These are phyloP conservation scores for Arxiozyma heterogenica DNA, from an alignment of 1,139 yeast species.

Conservation along the genomic window DNA sequence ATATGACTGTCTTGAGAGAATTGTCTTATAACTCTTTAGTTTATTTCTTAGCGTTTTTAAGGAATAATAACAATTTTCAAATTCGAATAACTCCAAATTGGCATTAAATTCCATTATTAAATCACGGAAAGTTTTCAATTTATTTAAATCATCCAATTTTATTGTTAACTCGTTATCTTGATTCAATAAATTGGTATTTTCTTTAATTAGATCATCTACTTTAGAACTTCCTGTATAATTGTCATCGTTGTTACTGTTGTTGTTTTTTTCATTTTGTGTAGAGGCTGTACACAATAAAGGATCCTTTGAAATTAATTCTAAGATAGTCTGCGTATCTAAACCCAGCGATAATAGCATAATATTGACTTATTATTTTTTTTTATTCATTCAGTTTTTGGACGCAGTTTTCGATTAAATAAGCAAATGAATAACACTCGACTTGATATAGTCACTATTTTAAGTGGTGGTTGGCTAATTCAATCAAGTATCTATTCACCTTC, in stretches of 20 bases:
- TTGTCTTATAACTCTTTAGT: constrained; percentile 12
- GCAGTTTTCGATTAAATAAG: too few species aligned
- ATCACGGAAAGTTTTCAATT: constrained; percentile 15
- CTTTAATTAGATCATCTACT: not conserved
- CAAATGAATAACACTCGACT: too few species aligned
- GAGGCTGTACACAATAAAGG: not conserved
- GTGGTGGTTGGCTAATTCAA: too few species aligned
- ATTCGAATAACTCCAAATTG: constrained; percentile 21
- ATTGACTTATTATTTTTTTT: too few species aligned
- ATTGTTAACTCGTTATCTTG: constrained; percentile 16
- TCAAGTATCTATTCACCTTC: too few species aligned
- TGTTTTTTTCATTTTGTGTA: not conserved
- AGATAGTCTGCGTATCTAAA: constrained; percentile 6
- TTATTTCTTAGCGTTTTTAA: constrained; percentile 20
- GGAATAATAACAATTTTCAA: constrained; percentile 27
- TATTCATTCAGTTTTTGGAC: too few species aligned
- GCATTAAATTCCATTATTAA: constrained; percentile 23
- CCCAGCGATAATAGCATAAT: not conserved
- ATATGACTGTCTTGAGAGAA: constrained; percentile 15
- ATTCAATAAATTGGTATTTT: constrained; percentile 9
- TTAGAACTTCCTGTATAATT: not conserved
- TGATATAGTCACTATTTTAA: too few species aligned
- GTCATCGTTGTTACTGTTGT: not conserved
- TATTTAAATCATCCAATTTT: constrained; percentile 17
- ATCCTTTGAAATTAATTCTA: constrained; percentile 3